Evolutionary conservation across 2,329 filamentous ascomycete species (phyloP), one percentile per base, ranked within the genome.

Genomic region (Aspergillus sp.): DNA sequence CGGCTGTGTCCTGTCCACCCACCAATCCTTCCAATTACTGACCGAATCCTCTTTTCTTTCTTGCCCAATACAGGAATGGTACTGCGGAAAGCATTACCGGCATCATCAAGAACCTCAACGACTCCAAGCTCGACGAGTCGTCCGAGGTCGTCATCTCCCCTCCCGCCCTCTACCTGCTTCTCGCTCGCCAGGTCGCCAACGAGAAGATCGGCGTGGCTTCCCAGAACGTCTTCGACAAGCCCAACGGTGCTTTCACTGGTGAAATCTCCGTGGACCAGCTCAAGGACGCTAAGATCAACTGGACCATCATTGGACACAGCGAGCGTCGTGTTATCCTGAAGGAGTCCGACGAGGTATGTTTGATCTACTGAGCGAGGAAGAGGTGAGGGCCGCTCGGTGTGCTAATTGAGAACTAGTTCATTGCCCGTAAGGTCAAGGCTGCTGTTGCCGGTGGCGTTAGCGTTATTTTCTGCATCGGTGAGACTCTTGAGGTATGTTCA

Each of bases 191-290:
- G 77, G 84, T 88, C 73, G 85, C 94, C 71, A 87, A 88, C 76
- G 74, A 85, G 70, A 87, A 88, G 66, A 84, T 99, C 75, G 90
- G 91, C 74, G 90, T 99, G 65, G 90, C 94, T 59, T 89, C 95
- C 59, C 95, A 99, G 83, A 99, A 99, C 81, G 92, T 98, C 79
- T 98, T 87, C 81, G 91, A 98, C 85, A 94, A 94, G 86, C 92
- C 92, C 77, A 92, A 95, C 79, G 95, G 95, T 71, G 95, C 95
- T 71, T 98, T 90, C 85, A 99, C 95, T 39, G 95, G 95, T 73
- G 95, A 99, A 83, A 95, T 97, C 82, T 93, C 90, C 67, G 93
- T 93, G 66, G 82, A 88, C 63, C 95, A 98, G 83, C 88, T 99
- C 73, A 89, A 90, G 81, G 95, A 98, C 80, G 87, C 84, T 80